phyloP scores from a whole-genome alignment of 73 alveolate genomes.

The Stentor roeselii region DNA sequence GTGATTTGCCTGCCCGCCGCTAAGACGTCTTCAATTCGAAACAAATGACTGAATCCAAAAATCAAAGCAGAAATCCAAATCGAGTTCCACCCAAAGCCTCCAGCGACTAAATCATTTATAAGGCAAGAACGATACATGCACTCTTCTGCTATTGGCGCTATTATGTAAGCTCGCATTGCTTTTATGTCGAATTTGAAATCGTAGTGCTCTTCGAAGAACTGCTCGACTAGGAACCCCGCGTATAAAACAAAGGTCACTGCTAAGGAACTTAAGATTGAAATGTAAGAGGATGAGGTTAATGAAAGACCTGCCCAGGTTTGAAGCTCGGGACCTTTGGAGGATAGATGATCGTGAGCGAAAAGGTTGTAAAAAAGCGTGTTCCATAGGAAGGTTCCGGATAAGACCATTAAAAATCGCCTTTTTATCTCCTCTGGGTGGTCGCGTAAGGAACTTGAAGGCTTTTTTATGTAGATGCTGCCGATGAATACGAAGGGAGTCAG shows the following conservation, averaged over 20 bases:
- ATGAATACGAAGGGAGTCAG: not conserved
- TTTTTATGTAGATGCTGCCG: not conserved
- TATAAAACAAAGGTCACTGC: not conserved
- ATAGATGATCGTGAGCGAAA: not conserved
- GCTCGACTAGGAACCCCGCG: not conserved
- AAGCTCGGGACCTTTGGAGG: not conserved
- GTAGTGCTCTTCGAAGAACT: not conserved
- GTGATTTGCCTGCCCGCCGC: not conserved
- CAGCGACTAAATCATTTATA: slow-evolving; percentile 13
- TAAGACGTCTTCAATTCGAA: not conserved
- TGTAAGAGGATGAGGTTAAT: not conserved
- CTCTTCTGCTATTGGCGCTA: not conserved
- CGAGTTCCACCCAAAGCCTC: not conserved
- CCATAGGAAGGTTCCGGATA: not conserved
- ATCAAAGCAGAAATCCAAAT: not conserved
- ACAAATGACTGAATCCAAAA: not conserved
- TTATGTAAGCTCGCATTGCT: not conserved
- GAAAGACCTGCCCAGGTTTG: not conserved
- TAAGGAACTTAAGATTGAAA: not conserved
- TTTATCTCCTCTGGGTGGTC: not conserved
- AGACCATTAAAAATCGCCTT: not conserved
- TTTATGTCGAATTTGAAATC: not conserved
- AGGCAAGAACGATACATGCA: not conserved
- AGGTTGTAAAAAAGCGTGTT: not conserved
- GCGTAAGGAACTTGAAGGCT: not conserved